Evolutionary conservation across 306 rosid species (phyloP), one percentile per base, ranked within the genome.

Genomic region (Macrotyloma uniflorum): DNA sequence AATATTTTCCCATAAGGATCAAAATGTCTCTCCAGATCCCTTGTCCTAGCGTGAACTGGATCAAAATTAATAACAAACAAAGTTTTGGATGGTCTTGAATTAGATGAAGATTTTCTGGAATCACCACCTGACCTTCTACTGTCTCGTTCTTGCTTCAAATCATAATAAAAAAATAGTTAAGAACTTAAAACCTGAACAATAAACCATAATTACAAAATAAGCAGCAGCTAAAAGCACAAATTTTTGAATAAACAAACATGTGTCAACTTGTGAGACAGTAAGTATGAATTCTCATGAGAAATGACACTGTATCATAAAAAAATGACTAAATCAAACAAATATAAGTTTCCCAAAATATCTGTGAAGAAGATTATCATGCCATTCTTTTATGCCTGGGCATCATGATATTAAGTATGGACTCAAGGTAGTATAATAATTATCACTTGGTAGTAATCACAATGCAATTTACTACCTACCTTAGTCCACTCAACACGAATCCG

Each of bases 401-500:
- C 75, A 28, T 32, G 76, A 45, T 51, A 43, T 30, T 26, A 74
- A 58, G 71, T 20, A 58, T 40, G 50, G 23, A 23, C n/a, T 70
- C 16, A 4, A 64, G 47, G n/a, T 61, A 20, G 40, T 59, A 70
- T 54, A 18, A 15, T 20, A 46, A 68, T 33, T 8, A 10, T 26
- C 28, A 26, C 22, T 23, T 70, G 64, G 35, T 47, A 70, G 69
- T 24, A 32, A 66, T 51, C 50, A 70, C 19, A 70, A 13, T 42
- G 58, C 32, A 79, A 23, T 47, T 54, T 72, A 19, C 50, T 13
- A 63, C 23, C 14, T 9, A 92, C 97, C 88, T 90, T 92, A 28
- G 95, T 87, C 97, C 97, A 90, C 83, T 92, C 97, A 15, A 92
- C 94, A 58, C 93, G 97, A 81, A 92, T 86, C 28, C 86, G 88